Conservation (phyloP, 2,329 filamentous ascomycete genomes). For the Lachnellula cervina region DNA sequence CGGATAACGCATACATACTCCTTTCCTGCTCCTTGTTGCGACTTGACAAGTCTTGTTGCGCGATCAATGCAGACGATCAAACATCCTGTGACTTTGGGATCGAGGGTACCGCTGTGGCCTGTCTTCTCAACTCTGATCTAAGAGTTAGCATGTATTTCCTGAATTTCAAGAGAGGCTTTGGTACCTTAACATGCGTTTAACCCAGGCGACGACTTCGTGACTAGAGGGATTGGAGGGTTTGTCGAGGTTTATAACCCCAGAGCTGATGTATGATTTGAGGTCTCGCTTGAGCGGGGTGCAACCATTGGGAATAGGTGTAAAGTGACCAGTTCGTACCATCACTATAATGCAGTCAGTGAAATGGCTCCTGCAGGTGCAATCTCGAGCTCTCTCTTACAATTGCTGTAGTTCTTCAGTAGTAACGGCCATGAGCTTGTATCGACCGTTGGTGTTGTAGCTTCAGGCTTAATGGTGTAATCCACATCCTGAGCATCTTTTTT, state of each 20-base stretch:
- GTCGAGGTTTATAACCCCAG: conserved; percentile 96
- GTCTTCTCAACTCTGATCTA: conserved; percentile 80
- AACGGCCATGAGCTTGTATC: conserved; percentile 90
- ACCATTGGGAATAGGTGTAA: conserved; percentile 92
- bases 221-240: conserved; percentile 97
- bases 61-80: conserved; percentile 94
- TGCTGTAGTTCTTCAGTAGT: conserved; percentile 92
- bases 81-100: conserved; percentile 96
- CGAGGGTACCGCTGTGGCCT: conserved; percentile 95
- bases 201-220: conserved; percentile 98
- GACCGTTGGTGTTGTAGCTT: conserved; percentile 70
- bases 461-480: conserved; percentile 88
- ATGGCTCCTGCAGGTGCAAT: conserved; percentile 2
- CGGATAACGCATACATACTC: conserved; percentile 97
- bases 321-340: conserved; percentile 89
- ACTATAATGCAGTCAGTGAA: conserved; percentile 47
- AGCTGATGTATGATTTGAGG: conserved; percentile 94
- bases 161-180: conserved; percentile 13
- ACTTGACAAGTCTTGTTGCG: conserved; percentile 95
- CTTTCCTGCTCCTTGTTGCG: conserved; percentile 97
- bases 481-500: conserved; percentile 45
- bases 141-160: conserved; percentile 16
- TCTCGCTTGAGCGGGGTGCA: conserved; percentile 89
- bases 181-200: conserved; percentile 92
- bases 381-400: conserved; percentile 58